Percentiles rank a stretch among this genome's conserved stretches.
These are phyloP conservation scores for Calcarisporium arbuscula DNA, from an alignment of 2,329 filamentous ascomycete genomes.

Conservation along the genomic window DNA sequence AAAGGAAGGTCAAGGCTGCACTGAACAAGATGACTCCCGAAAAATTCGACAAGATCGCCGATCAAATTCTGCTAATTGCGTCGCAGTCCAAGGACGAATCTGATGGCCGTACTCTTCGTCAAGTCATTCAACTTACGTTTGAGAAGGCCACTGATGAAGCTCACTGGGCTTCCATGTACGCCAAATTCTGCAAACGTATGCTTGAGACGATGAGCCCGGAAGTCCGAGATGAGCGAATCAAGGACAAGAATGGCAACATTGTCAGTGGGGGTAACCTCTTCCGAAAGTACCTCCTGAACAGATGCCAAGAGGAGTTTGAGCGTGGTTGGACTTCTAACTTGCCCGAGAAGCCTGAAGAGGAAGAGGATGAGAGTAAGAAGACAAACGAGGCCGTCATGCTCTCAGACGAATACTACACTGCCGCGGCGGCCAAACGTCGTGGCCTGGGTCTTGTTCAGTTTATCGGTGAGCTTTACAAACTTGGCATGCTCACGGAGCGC, in stretches of 20 bases:
- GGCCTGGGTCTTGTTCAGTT: constrained; percentile 98
- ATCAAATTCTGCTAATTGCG: constrained; percentile 87
- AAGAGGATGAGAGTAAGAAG: constrained; percentile 41
- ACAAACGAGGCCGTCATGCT: constrained; percentile 71
- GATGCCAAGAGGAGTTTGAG: constrained; percentile 98
- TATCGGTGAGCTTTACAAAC: constrained; percentile 98
- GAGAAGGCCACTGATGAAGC: constrained; percentile 98
- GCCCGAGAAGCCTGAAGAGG: constrained; percentile 64
- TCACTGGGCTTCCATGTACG: constrained; percentile 98
- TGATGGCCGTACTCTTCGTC: constrained; percentile 88
- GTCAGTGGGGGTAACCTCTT: constrained; percentile 91
- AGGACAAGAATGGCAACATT: constrained; percentile 80
- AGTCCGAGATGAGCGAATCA: constrained; percentile 91
- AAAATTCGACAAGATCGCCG: constrained; percentile 93
- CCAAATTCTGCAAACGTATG: constrained; percentile 97
- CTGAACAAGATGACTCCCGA: constrained; percentile 99
- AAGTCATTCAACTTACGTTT: constrained; percentile 98
- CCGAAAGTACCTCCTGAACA: constrained; percentile 97
- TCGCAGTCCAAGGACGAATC: constrained; percentile 92
- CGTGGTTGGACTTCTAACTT: constrained; percentile 92
- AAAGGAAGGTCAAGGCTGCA: constrained; percentile 96
- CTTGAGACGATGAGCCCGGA: constrained; percentile 90
- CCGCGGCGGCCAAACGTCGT: constrained; percentile 89
- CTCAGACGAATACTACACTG: constrained; percentile 93
- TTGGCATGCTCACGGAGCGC: constrained; percentile 95